phyloP scores from a whole-genome alignment of 2,329 filamentous ascomycete genomes.

The Cercospora canescens region DNA sequence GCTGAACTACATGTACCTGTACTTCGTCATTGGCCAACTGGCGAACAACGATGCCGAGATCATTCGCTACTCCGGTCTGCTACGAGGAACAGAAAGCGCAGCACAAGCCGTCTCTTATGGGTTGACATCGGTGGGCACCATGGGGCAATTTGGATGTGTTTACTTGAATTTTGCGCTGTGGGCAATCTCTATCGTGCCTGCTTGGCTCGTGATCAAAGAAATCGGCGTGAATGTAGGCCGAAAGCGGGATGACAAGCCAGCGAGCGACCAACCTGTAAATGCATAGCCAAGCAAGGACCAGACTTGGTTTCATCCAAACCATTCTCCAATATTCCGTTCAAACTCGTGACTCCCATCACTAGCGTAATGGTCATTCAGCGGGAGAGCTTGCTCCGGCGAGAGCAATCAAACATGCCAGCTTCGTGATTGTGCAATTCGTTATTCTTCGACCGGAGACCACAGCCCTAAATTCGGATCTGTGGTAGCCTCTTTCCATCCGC shows the following conservation, averaged over 20 bases:
- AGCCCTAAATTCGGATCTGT: background rate
- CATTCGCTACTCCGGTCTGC: conserved; percentile 65
- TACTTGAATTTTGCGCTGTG: conserved; percentile 73
- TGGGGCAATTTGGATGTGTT: conserved; percentile 65
- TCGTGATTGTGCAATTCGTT: background rate
- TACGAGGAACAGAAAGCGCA: conserved; percentile 70
- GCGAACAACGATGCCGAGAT: conserved; percentile 63
- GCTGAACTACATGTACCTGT: conserved; percentile 72
- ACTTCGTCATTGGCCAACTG: conserved; percentile 69
- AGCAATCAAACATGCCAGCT: background rate
- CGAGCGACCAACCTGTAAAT: background rate
- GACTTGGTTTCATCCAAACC: background rate
- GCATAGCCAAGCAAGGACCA: background rate
- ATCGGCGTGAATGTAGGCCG: conserved; percentile 45
- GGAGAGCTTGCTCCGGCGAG: background rate
- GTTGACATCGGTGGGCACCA: conserved; percentile 60
- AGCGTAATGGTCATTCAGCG: background rate
- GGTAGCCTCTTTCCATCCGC: background rate
- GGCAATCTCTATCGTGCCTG: conserved; percentile 63
- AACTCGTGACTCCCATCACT: background rate
- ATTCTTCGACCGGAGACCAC: background rate
- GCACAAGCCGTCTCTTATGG: conserved; percentile 75
- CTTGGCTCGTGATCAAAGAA: conserved; percentile 65
- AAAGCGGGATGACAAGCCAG: conserved; percentile 11
- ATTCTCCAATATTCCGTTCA: background rate